Evolutionary conservation across 208 protist species (phyloP).

Genomic region (Balamuthia mandrillaris): DNA sequence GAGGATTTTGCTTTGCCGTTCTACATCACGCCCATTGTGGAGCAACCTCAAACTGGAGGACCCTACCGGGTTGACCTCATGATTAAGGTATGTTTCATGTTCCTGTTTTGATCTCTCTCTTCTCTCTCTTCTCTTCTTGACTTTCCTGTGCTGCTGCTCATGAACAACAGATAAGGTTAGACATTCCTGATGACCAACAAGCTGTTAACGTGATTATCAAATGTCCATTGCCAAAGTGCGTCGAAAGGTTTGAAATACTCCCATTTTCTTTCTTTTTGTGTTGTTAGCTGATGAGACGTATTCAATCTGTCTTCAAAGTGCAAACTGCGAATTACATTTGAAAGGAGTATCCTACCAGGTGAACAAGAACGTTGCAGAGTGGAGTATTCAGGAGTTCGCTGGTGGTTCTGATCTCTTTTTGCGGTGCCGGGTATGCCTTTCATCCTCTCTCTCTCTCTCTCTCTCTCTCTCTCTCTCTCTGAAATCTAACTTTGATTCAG

Average conservation of each 20-base stretch:
- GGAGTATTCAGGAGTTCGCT: slow-evolving; percentile 78
- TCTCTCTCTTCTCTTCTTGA: background rate
- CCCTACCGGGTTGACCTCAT: slow-evolving; percentile 55
- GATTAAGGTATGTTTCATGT: slow-evolving; percentile 43
- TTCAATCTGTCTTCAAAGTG: background rate
- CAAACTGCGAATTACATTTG: slow-evolving; percentile 17
- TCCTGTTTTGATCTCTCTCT: background rate
- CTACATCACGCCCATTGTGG: slow-evolving; percentile 68
- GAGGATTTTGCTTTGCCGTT: slow-evolving; percentile 66
- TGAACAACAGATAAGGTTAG: background rate
- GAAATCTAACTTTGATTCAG: background rate
- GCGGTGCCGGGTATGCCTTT: slow-evolving; percentile 19
- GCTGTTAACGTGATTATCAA: slow-evolving; percentile 47
- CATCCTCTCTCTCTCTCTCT: background rate
- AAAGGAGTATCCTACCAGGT: slow-evolving; percentile 66
- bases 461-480: background rate
- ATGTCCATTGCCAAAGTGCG: slow-evolving; percentile 52
- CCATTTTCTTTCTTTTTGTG: background rate
- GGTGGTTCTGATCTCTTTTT: slow-evolving; percentile 65
- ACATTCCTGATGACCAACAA: slow-evolving; percentile 36
- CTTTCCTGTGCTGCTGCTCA: background rate
- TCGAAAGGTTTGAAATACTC: background rate
- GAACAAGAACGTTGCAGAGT: slow-evolving; percentile 70
- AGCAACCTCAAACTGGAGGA: slow-evolving; percentile 49
- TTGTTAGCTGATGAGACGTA: background rate